A percentile compares a stretch with the other conserved stretches of the same genome.
These are phyloP conservation scores for Ramaria rubella DNA, from an alignment of 768 basidiomycete species.

Conservation along the genomic window DNA sequence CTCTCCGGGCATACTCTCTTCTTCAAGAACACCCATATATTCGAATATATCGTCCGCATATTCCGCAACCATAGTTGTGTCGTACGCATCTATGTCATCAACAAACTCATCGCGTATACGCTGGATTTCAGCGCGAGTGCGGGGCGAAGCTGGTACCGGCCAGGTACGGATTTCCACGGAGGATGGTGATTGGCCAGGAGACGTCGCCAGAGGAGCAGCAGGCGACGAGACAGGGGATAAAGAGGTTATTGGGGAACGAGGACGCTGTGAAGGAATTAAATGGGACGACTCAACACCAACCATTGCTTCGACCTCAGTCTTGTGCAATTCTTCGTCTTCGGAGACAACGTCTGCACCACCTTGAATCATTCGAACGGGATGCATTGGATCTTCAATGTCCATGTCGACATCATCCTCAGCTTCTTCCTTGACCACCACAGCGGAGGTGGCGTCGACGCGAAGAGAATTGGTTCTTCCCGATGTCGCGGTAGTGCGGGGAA, in stretches of 20 bases:
- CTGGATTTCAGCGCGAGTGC: conserved; percentile 60
- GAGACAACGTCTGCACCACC: conserved; percentile 9
- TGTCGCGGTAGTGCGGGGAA: conserved; percentile 32
- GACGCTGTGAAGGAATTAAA: conserved; percentile 26
- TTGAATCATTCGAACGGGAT: conserved; percentile 24
- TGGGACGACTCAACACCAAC: conserved; percentile 32
- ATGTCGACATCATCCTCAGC: conserved; percentile 40
- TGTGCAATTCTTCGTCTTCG: conserved; percentile 40
- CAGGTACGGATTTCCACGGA: not conserved
- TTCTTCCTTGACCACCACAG: conserved; percentile 34
- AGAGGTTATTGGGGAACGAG: conserved; percentile 14
- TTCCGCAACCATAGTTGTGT: conserved; percentile 96
- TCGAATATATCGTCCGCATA: conserved; percentile 98
- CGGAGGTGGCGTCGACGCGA: conserved; percentile 18
- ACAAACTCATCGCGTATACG: conserved; percentile 57
- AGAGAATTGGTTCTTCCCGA: conserved; percentile 18
- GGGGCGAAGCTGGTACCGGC: conserved; percentile 60
- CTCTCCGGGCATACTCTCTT: conserved; percentile 81
- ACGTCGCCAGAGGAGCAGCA: not conserved
- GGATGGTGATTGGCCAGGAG: conserved; percentile 24
- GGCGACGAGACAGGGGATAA: conserved; percentile 3
- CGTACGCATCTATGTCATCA: conserved; percentile 69
- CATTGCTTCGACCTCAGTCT: conserved; percentile 62
- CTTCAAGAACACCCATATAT: conserved; percentile 93
- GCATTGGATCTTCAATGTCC: conserved; percentile 47